phyloP scores from a whole-genome alignment of 2,329 filamentous ascomycete genomes.

The Pyricularia grisea region DNA sequence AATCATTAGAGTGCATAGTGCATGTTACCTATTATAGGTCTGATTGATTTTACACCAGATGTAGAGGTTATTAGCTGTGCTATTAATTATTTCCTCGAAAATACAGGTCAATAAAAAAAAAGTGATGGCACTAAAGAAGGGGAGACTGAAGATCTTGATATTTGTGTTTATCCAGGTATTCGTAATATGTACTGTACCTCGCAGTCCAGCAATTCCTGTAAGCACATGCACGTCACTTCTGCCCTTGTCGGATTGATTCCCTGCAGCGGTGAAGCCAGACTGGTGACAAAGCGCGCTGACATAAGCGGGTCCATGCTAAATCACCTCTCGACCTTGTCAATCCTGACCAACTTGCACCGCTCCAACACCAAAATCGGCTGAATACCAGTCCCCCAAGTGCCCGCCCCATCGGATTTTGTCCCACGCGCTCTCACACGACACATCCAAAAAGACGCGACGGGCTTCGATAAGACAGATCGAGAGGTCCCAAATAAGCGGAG shows the following conservation, averaged over 20 bases:
- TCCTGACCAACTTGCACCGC: slow-evolving; percentile 3
- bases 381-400: background rate
- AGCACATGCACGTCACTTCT: background rate
- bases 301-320: slow-evolving; percentile 3
- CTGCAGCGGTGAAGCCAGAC: background rate
- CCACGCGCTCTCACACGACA: background rate
- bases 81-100: no score
- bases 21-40: no score
- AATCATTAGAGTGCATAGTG: background rate
- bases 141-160: background rate
- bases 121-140: background rate
- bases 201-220: background rate
- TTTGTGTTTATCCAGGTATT: background rate
- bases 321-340: slow-evolving; percentile 3
- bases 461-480: background rate
- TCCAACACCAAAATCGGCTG: slow-evolving; percentile 5
- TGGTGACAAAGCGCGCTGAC: slow-evolving; percentile 2
- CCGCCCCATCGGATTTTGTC: background rate
- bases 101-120: no score
- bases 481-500: background rate
- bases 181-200: no score
- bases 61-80: no score
- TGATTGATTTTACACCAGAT: no score
- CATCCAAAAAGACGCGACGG: background rate
- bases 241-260: background rate